Evolutionary conservation across 1,139 yeast species (phyloP), one percentile per base, ranked within the genome.

Genomic region (Saccharomyces pastorianus): DNA sequence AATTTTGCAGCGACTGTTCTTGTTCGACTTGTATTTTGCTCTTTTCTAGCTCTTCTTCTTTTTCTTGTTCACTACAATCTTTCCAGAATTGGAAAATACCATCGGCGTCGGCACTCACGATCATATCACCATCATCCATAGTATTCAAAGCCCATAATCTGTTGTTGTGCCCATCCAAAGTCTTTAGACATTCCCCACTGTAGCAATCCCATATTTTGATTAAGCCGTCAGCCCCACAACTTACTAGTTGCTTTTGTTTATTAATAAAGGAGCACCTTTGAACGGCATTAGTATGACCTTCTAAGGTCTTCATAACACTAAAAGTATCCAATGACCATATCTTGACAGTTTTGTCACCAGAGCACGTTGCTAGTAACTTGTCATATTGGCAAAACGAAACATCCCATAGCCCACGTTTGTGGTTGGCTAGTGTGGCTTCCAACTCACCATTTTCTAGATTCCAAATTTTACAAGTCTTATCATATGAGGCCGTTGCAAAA

Each of bases 401-500:
- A 65, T 89, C 95, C 96, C 98, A 95, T 51, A 93, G 80, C 13
- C 99, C 98, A 65, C 99, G 81, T 69, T 84, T 85, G 70, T 95
- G 99, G 25, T 96, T 97, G 58, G 84, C 81, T 58, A 95, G 74
- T 4, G 93, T 78, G 6, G 96, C 97, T 14, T 87, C 74, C 3
- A 86, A 81, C 69, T 93, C 97, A 53, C 99, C 98, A 13, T 81
- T 73, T 47, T 82, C 85, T 38, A 82, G 66, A 64, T 87, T 84
- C 98, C 98, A 95, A 4, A 93, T 74, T 69, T 95, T 93, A 58
- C 87, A 95, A 3, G 91, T 79, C 64, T 91, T 88, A 69, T 93
- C 99, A 69, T 88, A 96, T n/a, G 96, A 88, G 1, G 96, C 98
- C 3, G 97, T 86, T 1, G 96, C 98, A 65, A 93, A 83, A 58